phyloP scores from a whole-genome alignment of 2,329 filamentous ascomycete genomes.

The Pyrenochaeta sp. region DNA sequence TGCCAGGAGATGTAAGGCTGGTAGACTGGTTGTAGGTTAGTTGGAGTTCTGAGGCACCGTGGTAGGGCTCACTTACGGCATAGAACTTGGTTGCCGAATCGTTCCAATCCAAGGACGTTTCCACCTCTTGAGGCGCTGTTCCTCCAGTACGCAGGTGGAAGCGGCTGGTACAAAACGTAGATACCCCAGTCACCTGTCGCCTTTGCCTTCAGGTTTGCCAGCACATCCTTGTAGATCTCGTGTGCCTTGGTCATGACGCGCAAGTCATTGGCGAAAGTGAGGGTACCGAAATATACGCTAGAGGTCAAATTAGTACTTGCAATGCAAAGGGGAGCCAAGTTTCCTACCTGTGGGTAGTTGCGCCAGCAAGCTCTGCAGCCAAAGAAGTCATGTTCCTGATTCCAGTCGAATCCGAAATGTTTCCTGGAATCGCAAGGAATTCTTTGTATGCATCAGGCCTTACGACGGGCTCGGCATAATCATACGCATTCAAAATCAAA shows the following conservation, averaged over 20 bases:
- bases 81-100: slow-evolving; percentile 21
- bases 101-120: slow-evolving; percentile 51
- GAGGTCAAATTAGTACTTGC: not conserved
- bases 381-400: slow-evolving; percentile 34
- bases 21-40: slow-evolving; percentile 11
- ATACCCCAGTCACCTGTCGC: slow-evolving; percentile 42
- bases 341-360: slow-evolving; percentile 20
- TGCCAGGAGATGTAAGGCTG: slow-evolving; percentile 32
- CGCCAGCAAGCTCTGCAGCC: slow-evolving; percentile 23
- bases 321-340: not conserved
- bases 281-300: slow-evolving; percentile 30
- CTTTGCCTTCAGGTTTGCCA: slow-evolving; percentile 38
- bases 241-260: slow-evolving; percentile 48
- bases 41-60: too few relatives aligned
- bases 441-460: slow-evolving; percentile 28
- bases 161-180: slow-evolving; percentile 46
- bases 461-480: slow-evolving; percentile 25
- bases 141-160: slow-evolving; percentile 48
- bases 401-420: slow-evolving; percentile 29
- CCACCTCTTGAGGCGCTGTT: slow-evolving; percentile 48
- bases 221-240: slow-evolving; percentile 51
- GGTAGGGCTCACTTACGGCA: slow-evolving; percentile 25
- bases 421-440: slow-evolving; percentile 32
- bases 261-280: slow-evolving; percentile 43
- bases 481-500: slow-evolving; percentile 30